Conservation (phyloP, 495 filamentous ascomycete genomes). For the Aspergillus sparsus region DNA sequence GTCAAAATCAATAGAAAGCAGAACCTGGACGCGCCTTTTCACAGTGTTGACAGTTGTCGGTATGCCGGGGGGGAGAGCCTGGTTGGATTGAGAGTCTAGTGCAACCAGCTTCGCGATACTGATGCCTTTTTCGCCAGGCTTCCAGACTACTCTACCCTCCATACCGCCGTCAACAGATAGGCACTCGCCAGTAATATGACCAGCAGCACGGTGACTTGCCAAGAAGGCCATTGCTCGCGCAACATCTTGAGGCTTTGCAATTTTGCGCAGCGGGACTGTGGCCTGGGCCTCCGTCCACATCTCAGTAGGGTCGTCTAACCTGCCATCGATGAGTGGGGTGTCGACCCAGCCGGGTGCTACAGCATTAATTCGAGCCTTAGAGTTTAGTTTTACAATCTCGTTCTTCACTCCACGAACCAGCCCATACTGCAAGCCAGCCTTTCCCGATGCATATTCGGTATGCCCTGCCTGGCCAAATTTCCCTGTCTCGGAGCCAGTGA, state of each 20-base stretch:
- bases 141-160: slow-evolving; percentile 53
- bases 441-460: slow-evolving; percentile 52
- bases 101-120: not conserved
- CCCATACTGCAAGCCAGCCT: slow-evolving; percentile 57
- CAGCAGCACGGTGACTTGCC: slow-evolving; percentile 52
- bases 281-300: slow-evolving; percentile 49
- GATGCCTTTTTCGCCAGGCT: slow-evolving; percentile 32
- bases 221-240: slow-evolving; percentile 55
- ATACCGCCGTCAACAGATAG: slow-evolving; percentile 53
- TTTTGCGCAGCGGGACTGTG: slow-evolving; percentile 49
- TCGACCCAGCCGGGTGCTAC: slow-evolving; percentile 55
- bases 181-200: slow-evolving; percentile 57
- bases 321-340: slow-evolving; percentile 46
- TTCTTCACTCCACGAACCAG: slow-evolving; percentile 55
- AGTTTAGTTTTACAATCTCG: slow-evolving; percentile 55
- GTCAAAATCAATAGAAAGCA: slow-evolving; percentile 60
- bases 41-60: slow-evolving; percentile 28
- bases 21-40: slow-evolving; percentile 49
- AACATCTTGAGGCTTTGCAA: slow-evolving; percentile 52
- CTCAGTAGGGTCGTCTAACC: slow-evolving; percentile 49
- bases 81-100: slow-evolving; percentile 1
- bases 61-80: slow-evolving; percentile 17
- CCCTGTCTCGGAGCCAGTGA: slow-evolving; percentile 54
- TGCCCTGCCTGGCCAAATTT: slow-evolving; percentile 54
- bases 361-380: slow-evolving; percentile 55